A percentile compares a stretch with the other conserved stretches of the same genome.
Conservation (phyloP, 805 yeast genomes). For the Middelhovenomyces tepae region DNA sequence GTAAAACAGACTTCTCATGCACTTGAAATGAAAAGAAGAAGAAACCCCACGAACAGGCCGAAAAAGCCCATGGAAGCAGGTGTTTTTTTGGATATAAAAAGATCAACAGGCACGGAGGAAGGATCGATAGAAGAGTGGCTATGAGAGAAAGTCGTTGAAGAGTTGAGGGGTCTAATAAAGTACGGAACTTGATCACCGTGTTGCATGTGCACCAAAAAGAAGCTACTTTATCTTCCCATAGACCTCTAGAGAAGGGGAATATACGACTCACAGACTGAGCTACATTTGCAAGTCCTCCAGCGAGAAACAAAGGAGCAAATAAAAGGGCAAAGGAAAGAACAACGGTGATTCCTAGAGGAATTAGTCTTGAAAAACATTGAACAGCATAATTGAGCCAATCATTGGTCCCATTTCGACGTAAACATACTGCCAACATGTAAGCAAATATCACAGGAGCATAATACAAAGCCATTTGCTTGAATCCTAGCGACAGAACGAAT, state of each 20-base stretch:
- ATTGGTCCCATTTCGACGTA: too few species aligned
- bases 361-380: conserved; percentile 43
- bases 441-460: conserved; percentile 85
- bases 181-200: conserved; percentile 60
- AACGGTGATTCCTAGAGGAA: conserved; percentile 58
- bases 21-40: conserved; percentile 90
- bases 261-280: conserved; percentile 56
- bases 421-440: conserved; percentile 54
- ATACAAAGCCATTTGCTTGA: conserved; percentile 93
- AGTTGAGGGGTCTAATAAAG: conserved; percentile 43
- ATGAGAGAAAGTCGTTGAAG: conserved; percentile 44
- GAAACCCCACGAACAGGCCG: conserved; percentile 80
- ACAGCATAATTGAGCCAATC: too few species aligned
- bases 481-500: conserved; percentile 69
- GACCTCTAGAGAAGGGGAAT: conserved; percentile 87
- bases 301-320: conserved; percentile 49
- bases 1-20: conserved; percentile 84
- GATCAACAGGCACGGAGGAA: conserved; percentile 47
- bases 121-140: conserved; percentile 34
- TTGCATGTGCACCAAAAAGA: conserved; percentile 97
- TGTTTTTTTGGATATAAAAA: conserved; percentile 43
- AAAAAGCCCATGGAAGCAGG: conserved; percentile 61
- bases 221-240: conserved; percentile 96
- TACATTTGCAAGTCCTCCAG: conserved; percentile 36
- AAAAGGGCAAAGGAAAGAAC: conserved; percentile 41